Conservation (phyloP, 148 eudicot species). For the Camellia lanceoleosa region DNA sequence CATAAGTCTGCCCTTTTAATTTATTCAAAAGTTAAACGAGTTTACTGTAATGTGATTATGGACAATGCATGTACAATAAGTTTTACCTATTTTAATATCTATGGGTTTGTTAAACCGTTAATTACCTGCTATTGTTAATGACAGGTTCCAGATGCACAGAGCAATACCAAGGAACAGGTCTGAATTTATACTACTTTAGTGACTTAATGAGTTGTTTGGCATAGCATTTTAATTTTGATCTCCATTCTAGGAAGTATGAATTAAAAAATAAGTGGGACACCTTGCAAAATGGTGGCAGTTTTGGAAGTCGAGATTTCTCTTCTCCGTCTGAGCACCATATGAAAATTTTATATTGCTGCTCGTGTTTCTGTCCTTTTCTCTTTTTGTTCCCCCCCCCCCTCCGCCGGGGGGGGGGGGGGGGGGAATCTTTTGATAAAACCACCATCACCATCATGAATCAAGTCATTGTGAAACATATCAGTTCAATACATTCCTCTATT, state of each 20-base stretch:
- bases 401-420: too few species aligned
- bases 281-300: too few species aligned
- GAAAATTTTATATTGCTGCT: not conserved
- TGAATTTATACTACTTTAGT: not conserved
- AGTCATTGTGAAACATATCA: not conserved
- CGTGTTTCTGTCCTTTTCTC: too few species aligned
- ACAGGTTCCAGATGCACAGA: constrained; percentile 47
- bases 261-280: too few species aligned
- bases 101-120: not conserved
- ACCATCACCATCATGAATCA: not conserved
- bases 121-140: constrained; percentile 6
- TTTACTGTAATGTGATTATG: not conserved
- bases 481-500: not conserved
- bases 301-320: too few species aligned
- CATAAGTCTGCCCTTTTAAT: not conserved
- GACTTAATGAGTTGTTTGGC: not conserved
- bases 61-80: not conserved
- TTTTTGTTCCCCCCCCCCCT: too few species aligned
- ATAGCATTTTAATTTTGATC: not conserved
- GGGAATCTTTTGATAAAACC: too few species aligned
- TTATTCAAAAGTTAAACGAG: not conserved
- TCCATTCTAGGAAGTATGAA: too few species aligned
- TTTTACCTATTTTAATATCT: not conserved
- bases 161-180: constrained; percentile 52
- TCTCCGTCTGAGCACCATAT: not conserved